phyloP scores from a whole-genome alignment of 1,139 yeast genomes.

The Tardiomyces blankii region DNA sequence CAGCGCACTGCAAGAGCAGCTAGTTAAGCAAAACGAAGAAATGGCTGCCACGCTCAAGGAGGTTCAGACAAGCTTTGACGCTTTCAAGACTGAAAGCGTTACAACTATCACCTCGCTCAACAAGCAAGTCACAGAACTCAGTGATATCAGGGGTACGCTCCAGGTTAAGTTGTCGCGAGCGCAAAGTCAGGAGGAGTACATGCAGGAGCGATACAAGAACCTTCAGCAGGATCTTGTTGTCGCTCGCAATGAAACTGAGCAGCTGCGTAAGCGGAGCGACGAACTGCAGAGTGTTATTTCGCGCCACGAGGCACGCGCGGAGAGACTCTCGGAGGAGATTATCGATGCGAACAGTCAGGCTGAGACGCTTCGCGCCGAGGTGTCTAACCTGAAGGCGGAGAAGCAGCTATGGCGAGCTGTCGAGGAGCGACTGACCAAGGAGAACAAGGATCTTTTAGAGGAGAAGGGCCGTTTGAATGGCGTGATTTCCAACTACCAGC shows the following conservation, averaged over 20 bases:
- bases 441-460: constrained; percentile 40
- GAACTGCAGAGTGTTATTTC: constrained; percentile 45
- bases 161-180: constrained; percentile 37
- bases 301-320: constrained; percentile 45
- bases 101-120: constrained; percentile 32
- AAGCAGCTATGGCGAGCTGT: constrained; percentile 38
- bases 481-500: constrained; percentile 51
- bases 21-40: constrained; percentile 25
- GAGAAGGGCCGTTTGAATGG: constrained; percentile 54
- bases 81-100: constrained; percentile 32
- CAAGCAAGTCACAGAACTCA: constrained; percentile 27
- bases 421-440: constrained; percentile 44
- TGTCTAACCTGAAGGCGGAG: constrained; percentile 46
- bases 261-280: constrained; percentile 32
- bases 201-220: constrained; percentile 33
- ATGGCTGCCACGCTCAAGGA: constrained; percentile 23
- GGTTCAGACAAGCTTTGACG: constrained; percentile 26
- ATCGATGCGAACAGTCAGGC: constrained; percentile 32
- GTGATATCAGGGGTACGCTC: constrained; percentile 40
- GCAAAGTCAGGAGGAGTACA: constrained; percentile 34
- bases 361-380: constrained; percentile 29
- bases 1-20: constrained; percentile 22
- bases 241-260: constrained; percentile 35
- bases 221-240: constrained; percentile 28
- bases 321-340: constrained; percentile 45